These are phyloP conservation scores for Claviceps sp. DNA, from an alignment of 2,329 filamentous ascomycete genomes.

Conservation along the genomic window DNA sequence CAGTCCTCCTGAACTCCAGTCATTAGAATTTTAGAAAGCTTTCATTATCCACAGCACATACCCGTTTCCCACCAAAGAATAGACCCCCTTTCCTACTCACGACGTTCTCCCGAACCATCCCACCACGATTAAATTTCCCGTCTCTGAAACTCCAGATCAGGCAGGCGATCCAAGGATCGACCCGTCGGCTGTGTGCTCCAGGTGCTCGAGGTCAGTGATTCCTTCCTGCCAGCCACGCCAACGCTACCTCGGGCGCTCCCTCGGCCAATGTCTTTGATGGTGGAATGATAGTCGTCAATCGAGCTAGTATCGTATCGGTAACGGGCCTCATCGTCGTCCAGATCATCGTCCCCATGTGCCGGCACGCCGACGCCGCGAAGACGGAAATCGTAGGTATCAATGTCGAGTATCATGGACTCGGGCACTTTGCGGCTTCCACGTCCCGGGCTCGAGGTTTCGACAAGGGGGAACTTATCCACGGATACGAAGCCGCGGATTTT, in stretches of 20 bases:
- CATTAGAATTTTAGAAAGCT: no score
- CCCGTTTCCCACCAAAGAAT: no score
- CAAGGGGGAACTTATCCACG: conserved; percentile 22
- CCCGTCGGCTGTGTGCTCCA: conserved; percentile 10
- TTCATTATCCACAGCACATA: no score
- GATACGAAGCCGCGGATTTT: conserved; percentile 33
- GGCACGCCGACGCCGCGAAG: conserved; percentile 17
- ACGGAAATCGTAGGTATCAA: conserved; percentile 23
- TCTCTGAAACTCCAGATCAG: conserved; percentile 18
- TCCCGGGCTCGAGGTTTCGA: conserved; percentile 13
- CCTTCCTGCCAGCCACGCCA: conserved; percentile 20
- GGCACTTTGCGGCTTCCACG: conserved; percentile 13
- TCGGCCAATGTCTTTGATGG: not conserved
- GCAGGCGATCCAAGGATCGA: conserved; percentile 16
- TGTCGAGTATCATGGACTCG: conserved; percentile 9
- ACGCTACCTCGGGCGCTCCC: conserved; percentile 18
- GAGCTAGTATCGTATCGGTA: conserved; percentile 7
- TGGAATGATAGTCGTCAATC: conserved; percentile 9
- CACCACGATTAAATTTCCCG: conserved; percentile 12
- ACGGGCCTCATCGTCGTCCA: not conserved
- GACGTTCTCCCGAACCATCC: not conserved
- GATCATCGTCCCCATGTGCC: not conserved
- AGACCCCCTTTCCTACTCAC: not conserved
- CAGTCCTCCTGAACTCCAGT: no score
- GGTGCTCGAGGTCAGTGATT: conserved; percentile 12